A percentile compares a stretch with the other conserved stretches of the same genome.
phyloP scores from a whole-genome alignment of 1,284 basidiomycete genomes.

The Ustilago bromivora region DNA sequence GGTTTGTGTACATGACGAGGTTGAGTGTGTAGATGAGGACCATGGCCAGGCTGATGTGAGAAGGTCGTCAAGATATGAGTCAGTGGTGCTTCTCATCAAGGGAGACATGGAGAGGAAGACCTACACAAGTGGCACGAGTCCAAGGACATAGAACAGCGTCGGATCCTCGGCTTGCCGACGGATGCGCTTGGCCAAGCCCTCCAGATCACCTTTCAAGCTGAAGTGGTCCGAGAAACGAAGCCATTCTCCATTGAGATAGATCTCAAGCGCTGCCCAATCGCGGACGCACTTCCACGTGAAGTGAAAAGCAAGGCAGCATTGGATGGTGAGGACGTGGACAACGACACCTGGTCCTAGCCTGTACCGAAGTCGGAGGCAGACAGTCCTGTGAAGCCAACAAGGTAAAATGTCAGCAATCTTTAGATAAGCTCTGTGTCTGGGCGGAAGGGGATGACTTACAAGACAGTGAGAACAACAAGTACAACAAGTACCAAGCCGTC shows the following conservation, averaged over 20 bases:
- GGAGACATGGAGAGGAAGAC: constrained; percentile 1
- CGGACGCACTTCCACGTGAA: constrained; percentile 37
- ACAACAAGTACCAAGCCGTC: constrained; percentile 23
- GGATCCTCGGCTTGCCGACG: constrained; percentile 28
- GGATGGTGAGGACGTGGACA: constrained; percentile 23
- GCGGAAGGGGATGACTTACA: constrained; percentile 15
- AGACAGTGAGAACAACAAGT: constrained; percentile 20
- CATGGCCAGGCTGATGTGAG: constrained; percentile 24
- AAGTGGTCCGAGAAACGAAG: background rate
- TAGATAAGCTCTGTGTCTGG: too few species aligned
- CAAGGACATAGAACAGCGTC: constrained; percentile 33
- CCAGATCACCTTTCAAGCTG: background rate
- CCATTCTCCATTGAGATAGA: constrained; percentile 30
- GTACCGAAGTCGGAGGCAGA: constrained; percentile 27
- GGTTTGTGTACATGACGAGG: constrained; percentile 27
- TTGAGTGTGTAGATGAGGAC: constrained; percentile 38
- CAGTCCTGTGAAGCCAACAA: background rate
- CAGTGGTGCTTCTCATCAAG: background rate
- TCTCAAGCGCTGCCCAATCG: constrained; percentile 35
- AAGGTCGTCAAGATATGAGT: background rate
- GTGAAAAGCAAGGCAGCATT: constrained; percentile 30
- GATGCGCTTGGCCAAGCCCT: constrained; percentile 13
- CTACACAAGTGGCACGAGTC: constrained; percentile 39
- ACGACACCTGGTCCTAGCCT: constrained; percentile 15
- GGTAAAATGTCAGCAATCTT: background rate